A percentile compares a stretch with the other conserved stretches of the same genome.
phyloP scores from a whole-genome alignment of 106 monocot genomes.

The Dioscorea alata region DNA sequence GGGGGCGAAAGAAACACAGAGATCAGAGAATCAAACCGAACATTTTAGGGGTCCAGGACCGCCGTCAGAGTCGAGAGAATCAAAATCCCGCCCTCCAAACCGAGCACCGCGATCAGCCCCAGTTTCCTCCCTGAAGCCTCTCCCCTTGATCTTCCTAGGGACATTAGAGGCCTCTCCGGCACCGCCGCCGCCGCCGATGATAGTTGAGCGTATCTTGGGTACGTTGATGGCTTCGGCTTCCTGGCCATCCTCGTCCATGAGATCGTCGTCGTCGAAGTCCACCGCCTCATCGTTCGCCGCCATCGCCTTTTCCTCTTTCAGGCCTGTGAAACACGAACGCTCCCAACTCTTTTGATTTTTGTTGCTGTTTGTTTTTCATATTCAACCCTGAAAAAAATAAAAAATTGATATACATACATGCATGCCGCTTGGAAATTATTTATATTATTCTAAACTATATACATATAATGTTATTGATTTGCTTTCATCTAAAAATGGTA shows the following conservation, averaged over 20 bases:
- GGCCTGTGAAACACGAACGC: too few species aligned
- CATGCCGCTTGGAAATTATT: too few species aligned
- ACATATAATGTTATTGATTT: too few species aligned
- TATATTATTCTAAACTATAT: too few species aligned
- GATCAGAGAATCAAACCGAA: constrained; percentile 9
- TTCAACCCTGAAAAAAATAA: too few species aligned
- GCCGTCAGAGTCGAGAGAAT: constrained; percentile 64
- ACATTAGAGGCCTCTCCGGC: constrained; percentile 3
- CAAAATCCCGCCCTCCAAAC: constrained; percentile 55
- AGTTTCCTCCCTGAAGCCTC: constrained; percentile 79
- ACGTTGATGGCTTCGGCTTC: constrained; percentile 25
- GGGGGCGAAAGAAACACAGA: not conserved
- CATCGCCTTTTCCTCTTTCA: constrained; percentile 4
- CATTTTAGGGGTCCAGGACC: constrained; percentile 75
- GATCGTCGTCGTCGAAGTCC: constrained; percentile 93
- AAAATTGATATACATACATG: too few species aligned
- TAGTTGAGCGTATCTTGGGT: constrained; percentile 68
- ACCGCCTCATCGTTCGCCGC: constrained; percentile 59
- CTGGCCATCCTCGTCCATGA: constrained; percentile 78
- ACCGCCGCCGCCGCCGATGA: constrained; percentile 45
- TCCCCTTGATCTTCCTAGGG: constrained; percentile 72
- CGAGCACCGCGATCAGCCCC: constrained; percentile 41
- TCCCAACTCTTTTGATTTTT: too few species aligned
- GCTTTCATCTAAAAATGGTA: too few species aligned
- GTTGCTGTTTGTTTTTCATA: too few species aligned